These are phyloP conservation scores for Triticum aestivum DNA, from an alignment of 176 grass and related monocot genomes.

Conservation along the genomic window DNA sequence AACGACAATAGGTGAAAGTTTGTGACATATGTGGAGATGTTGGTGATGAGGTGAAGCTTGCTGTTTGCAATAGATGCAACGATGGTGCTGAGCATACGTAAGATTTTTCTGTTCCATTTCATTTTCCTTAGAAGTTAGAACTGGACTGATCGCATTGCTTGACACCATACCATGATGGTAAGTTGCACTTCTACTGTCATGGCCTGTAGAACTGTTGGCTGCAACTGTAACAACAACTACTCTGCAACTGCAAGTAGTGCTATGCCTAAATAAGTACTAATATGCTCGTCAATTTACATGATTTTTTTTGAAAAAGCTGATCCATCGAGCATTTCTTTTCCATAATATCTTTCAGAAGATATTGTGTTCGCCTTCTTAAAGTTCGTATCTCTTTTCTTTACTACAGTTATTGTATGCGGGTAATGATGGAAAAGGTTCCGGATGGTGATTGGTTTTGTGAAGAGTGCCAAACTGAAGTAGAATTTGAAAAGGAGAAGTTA, in stretches of 20 bases:
- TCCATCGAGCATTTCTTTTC: background rate
- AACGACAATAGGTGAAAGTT: constrained; percentile 76
- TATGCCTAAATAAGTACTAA: background rate
- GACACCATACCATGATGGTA: background rate
- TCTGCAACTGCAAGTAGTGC: background rate
- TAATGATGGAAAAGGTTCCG: constrained; percentile 79
- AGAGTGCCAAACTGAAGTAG: constrained; percentile 74
- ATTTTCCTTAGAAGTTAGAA: background rate
- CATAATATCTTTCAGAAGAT: constrained; percentile 1
- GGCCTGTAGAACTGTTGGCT: background rate
- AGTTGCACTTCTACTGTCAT: constrained; percentile 11
- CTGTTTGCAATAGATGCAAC: constrained; percentile 83
- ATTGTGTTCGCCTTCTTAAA: background rate
- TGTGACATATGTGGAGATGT: constrained; percentile 96
- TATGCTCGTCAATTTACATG: background rate
- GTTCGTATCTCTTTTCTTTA: constrained; percentile 30
- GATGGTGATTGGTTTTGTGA: constrained; percentile 88
- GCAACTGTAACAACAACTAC: background rate
- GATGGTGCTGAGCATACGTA: constrained; percentile 98
- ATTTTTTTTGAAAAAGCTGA: background rate
- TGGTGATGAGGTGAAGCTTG: constrained; percentile 83
- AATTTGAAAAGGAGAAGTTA: constrained; percentile 48
- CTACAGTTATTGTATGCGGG: constrained; percentile 86
- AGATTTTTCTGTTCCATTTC: constrained; percentile 28
- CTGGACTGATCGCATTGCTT: background rate